phyloP scores from a whole-genome alignment of 441 rosid species.

The Jatropha multifida region DNA sequence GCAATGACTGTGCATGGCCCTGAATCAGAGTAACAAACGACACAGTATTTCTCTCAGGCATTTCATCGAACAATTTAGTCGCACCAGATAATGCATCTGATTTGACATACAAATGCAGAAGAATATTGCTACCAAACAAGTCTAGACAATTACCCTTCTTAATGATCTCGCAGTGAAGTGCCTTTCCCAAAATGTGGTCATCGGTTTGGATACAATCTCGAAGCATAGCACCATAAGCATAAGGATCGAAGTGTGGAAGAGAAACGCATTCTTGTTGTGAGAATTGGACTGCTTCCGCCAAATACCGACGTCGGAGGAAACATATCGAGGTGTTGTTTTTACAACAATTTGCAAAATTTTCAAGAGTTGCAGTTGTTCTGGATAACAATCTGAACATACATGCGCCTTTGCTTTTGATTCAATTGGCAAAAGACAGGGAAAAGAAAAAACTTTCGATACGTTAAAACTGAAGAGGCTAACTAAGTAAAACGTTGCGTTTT shows the following conservation, averaged over 20 bases:
- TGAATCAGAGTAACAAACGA: slow-evolving; percentile 68
- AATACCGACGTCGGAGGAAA: slow-evolving; percentile 27
- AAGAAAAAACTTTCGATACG: neutral
- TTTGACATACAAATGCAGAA: slow-evolving; percentile 55
- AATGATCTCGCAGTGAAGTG: slow-evolving; percentile 54
- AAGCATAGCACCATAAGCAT: slow-evolving; percentile 51
- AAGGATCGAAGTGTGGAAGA: slow-evolving; percentile 39
- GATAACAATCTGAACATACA: slow-evolving; percentile 39
- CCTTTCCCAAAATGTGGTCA: slow-evolving; percentile 41
- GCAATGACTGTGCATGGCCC: slow-evolving; percentile 37
- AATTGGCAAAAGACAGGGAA: neutral
- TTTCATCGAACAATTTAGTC: slow-evolving; percentile 61
- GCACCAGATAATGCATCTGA: slow-evolving; percentile 40
- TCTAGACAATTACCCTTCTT: slow-evolving; percentile 81
- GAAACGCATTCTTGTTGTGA: slow-evolving; percentile 25
- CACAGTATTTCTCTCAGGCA: slow-evolving; percentile 63
- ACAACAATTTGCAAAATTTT: slow-evolving; percentile 13
- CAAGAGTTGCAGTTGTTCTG: slow-evolving; percentile 12
- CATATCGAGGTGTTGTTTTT: slow-evolving; percentile 17
- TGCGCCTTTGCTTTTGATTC: slow-evolving; percentile 1
- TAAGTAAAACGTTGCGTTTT: neutral
- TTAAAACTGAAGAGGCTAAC: neutral
- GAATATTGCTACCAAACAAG: slow-evolving; percentile 63
- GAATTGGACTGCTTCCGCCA: slow-evolving; percentile 24
- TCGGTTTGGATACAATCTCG: slow-evolving; percentile 59